A percentile compares a stretch with the other conserved stretches of the same genome.
These are phyloP conservation scores for Volvox africanus DNA, from an alignment of 139 green algal species.

Conservation along the genomic window DNA sequence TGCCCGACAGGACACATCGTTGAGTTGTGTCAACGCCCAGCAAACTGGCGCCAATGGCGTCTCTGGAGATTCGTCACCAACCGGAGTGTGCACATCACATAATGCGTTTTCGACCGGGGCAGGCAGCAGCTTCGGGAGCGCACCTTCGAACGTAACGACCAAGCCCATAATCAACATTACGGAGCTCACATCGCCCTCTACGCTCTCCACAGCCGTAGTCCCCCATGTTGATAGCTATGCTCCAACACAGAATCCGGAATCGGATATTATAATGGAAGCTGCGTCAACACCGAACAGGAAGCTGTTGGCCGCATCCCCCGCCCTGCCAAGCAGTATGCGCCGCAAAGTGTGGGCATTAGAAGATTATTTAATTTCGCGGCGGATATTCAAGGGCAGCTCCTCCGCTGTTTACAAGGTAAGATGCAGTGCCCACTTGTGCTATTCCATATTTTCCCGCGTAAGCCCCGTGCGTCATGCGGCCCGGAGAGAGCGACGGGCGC, in stretches of 20 bases:
- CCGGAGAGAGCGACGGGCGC: no score
- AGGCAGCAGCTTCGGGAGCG: background rate
- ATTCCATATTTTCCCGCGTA: no score
- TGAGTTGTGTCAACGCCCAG: background rate
- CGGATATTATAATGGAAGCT: background rate
- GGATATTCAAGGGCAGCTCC: constrained; percentile 57
- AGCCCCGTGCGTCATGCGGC: no score
- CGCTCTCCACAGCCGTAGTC: background rate
- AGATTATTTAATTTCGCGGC: constrained; percentile 49
- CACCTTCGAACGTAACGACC: background rate
- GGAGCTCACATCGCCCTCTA: background rate
- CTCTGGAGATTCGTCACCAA: background rate
- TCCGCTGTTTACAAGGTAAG: constrained; percentile 40
- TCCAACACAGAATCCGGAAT: no score
- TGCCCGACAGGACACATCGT: background rate
- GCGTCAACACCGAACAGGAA: background rate
- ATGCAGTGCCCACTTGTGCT: no score
- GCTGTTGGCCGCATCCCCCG: background rate
- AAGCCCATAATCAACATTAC: background rate
- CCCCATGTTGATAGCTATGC: no score
- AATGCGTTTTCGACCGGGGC: background rate
- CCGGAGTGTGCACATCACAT: background rate
- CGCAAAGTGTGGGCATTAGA: constrained; percentile 49
- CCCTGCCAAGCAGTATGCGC: constrained; percentile 49
- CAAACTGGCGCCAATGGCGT: background rate